Percentiles rank a stretch among this genome's conserved stretches.
Conservation (phyloP, 306 rosid genomes). For the Hippophae gyantsensis region DNA sequence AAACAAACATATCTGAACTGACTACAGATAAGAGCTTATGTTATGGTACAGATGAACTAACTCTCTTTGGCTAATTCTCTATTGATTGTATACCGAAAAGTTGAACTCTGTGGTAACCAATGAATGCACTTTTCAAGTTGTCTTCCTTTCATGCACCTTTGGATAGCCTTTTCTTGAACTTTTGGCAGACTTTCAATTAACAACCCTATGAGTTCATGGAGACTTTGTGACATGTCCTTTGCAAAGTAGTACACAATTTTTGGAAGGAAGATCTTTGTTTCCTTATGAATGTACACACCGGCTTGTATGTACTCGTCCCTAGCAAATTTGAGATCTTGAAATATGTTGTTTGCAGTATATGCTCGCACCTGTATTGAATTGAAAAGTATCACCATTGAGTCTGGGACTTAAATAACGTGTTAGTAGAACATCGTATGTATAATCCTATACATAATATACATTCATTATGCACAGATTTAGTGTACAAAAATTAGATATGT, state of each 20-base stretch:
- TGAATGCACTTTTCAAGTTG: slow-evolving; percentile 13
- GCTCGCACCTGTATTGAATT: slow-evolving; percentile 24
- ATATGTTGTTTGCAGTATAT: slow-evolving; percentile 22
- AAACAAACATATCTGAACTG: too few species aligned
- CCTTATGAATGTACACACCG: slow-evolving; percentile 8
- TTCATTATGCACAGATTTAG: too few species aligned
- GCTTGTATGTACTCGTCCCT: slow-evolving; percentile 25
- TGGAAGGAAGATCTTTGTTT: slow-evolving; percentile 25
- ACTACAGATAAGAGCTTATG: too few species aligned
- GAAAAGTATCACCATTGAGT: not conserved
- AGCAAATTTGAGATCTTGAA: slow-evolving; percentile 27
- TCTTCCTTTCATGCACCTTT: slow-evolving; percentile 10
- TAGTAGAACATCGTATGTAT: too few species aligned
- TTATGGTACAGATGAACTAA: too few species aligned
- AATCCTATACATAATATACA: too few species aligned
- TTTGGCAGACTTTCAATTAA: slow-evolving; percentile 12
- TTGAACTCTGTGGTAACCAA: slow-evolving; percentile 24
- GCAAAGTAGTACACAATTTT: slow-evolving; percentile 21
- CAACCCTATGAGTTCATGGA: slow-evolving; percentile 18
- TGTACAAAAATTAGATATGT: too few species aligned
- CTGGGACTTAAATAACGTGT: too few species aligned
- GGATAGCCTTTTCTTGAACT: slow-evolving; percentile 9
- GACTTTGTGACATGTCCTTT: slow-evolving; percentile 27
- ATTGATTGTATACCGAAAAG: slow-evolving; percentile 25
- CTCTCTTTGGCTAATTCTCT: not conserved